These are phyloP conservation scores for Collybiopsis luxurians DNA, from an alignment of 768 basidiomycete genomes.

Conservation along the genomic window DNA sequence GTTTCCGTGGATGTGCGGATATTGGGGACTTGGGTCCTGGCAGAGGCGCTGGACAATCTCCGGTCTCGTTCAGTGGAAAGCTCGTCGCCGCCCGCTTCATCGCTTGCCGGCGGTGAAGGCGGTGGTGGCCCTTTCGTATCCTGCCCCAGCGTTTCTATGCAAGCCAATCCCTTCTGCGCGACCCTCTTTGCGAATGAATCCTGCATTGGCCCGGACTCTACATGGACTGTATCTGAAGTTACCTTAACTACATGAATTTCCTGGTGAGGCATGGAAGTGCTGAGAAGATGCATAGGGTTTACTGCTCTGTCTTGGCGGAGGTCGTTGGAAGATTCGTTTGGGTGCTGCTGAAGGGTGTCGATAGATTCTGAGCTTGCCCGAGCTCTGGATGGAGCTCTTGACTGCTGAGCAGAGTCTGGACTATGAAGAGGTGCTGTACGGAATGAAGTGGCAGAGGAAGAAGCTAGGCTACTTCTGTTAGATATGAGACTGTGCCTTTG, in stretches of 20 bases:
- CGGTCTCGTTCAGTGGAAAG: conserved; percentile 18
- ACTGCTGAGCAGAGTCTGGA: conserved; percentile 1
- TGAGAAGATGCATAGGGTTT: conserved; percentile 32
- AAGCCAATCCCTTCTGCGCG: conserved; percentile 29
- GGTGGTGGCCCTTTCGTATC: conserved; percentile 51
- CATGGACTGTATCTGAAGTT: conserved; percentile 42
- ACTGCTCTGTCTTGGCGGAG: conserved; percentile 12
- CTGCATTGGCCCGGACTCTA: conserved; percentile 35
- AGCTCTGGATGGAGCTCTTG: conserved; percentile 19
- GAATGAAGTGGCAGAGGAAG: conserved; percentile 32
- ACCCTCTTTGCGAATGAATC: conserved; percentile 32
- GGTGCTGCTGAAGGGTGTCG: conserved; percentile 24
- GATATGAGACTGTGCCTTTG: conserved; percentile 22
- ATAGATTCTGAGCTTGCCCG: conserved; percentile 34
- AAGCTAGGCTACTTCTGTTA: conserved; percentile 19
- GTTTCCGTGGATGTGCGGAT: conserved; percentile 6
- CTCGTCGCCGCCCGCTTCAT: conserved; percentile 12
- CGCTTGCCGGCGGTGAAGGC: conserved; percentile 35
- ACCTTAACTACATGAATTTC: conserved; percentile 57
- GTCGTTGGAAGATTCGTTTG: conserved; percentile 13
- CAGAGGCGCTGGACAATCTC: conserved; percentile 16
- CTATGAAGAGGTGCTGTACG: conserved; percentile 27
- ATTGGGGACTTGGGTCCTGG: conserved; percentile 9
- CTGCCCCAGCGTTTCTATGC: conserved; percentile 11
- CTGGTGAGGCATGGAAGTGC: conserved; percentile 28